Evolutionary conservation across 768 basidiomycete genomes (phyloP), one percentile per base, ranked within the genome.

Genomic region (Sistotremastrum niveocremeum): DNA sequence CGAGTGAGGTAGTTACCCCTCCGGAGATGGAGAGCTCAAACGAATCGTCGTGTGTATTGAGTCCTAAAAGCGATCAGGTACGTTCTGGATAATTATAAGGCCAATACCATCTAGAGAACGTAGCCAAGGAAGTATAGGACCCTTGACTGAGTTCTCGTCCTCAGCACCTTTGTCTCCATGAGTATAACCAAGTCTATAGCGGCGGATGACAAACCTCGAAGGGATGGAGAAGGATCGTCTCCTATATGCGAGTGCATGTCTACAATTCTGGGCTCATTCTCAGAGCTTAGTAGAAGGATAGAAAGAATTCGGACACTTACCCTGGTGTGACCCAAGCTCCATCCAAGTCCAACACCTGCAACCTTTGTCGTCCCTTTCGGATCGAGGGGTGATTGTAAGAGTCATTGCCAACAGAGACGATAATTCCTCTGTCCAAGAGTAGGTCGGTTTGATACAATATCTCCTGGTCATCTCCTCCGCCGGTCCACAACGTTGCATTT

Each of bases 401-500:
- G 11, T 39, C 41, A 12, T 29, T 34, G 4, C 65, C 63, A 4
- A 65, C 34, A 35, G 57, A 58, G 46, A 62, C 63, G 39, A 66
- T 61, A 40, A 64, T 54, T 30, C 64, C 63, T 39, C 60, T 62
- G 37, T 71, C 65, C 41, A 76, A 56, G 1, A 68, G 54, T 28
- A 76, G 52, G 29, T 65, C 65, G 7, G 61, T 63, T n/a, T 60
- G 59, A 10, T 59, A 48, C 12, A 73, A 50, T 31, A 66, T 57
- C 31, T 58, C 59, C 11, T 61, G 57, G 4, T 65, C 68, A 8
- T 60, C 52, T 28, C 64, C 37, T 20, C 64, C 60, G 0, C 84
- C 87, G 3, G 85, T 86, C 87, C 87, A 90, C 31, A 89, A 71
- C 5, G 73, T 77, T 7, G 78, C 84, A 56, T 89, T 85, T 47